Evolutionary conservation across 2,329 filamentous ascomycete species (phyloP).

Genomic region (Beauveria brongniartii): DNA sequence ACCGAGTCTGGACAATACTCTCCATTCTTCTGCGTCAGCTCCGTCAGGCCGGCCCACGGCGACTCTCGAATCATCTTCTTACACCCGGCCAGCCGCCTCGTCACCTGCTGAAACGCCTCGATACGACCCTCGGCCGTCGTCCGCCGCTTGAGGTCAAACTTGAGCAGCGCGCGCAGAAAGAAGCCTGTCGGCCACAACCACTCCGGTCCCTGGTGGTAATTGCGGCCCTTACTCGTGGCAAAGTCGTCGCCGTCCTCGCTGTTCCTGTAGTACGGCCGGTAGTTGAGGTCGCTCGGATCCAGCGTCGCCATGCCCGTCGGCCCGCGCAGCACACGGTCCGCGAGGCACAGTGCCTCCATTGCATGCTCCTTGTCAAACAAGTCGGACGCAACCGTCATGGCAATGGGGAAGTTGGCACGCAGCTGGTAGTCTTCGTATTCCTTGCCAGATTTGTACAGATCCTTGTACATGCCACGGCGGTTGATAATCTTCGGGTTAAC

Average conservation of each 20-base stretch:
- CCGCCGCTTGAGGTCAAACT: slow-evolving; percentile 76
- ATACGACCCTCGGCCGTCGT: slow-evolving; percentile 53
- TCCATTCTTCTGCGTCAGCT: slow-evolving; percentile 87
- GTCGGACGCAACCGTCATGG: slow-evolving; percentile 87
- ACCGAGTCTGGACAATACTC: slow-evolving; percentile 81
- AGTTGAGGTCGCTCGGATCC: slow-evolving; percentile 86
- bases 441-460: slow-evolving; percentile 87
- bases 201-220: slow-evolving; percentile 97
- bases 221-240: slow-evolving; percentile 84
- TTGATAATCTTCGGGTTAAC: slow-evolving; percentile 75
- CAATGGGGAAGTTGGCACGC: slow-evolving; percentile 86
- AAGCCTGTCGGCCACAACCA: slow-evolving; percentile 98
- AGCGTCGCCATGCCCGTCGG: slow-evolving; percentile 94
- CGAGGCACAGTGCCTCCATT: slow-evolving; percentile 67
- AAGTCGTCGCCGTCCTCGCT: slow-evolving; percentile 89
- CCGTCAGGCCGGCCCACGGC: slow-evolving; percentile 83
- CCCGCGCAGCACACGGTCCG: slow-evolving; percentile 72
- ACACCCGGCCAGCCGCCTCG: slow-evolving; percentile 70
- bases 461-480: slow-evolving; percentile 95
- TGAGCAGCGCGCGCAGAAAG: slow-evolving; percentile 83
- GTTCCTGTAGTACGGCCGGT: slow-evolving; percentile 91
- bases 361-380: slow-evolving; percentile 77
- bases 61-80: slow-evolving; percentile 75
- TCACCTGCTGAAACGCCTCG: slow-evolving; percentile 93
- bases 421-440: slow-evolving; percentile 98